A percentile compares a stretch with the other conserved stretches of the same genome.
Evolutionary conservation across 2,329 filamentous ascomycete genomes (phyloP).

Genomic region (Pseudogymnoascus pannorum): DNA sequence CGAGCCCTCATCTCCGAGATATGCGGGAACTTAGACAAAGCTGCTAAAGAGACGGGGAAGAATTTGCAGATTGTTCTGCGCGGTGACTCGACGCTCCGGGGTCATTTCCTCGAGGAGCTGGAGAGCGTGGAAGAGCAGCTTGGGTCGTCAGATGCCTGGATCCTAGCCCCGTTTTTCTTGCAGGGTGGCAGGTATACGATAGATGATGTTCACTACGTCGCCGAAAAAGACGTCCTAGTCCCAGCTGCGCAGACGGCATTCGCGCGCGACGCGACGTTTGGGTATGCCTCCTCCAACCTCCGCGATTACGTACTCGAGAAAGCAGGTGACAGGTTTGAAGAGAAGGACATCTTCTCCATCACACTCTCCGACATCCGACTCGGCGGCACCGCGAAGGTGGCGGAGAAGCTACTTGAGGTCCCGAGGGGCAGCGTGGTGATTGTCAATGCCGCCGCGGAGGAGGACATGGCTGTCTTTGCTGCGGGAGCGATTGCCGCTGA

Average conservation of each 20-base stretch:
- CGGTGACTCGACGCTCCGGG: constrained; percentile 49
- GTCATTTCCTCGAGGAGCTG: constrained; percentile 49
- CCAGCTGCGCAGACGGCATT: constrained; percentile 49
- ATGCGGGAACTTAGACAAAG: constrained; percentile 40
- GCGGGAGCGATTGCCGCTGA: constrained; percentile 34
- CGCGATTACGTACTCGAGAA: constrained; percentile 49
- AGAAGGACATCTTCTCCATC: constrained; percentile 37
- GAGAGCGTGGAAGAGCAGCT: constrained; percentile 44
- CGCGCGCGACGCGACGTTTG: constrained; percentile 50
- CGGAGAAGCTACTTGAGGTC: constrained; percentile 33
- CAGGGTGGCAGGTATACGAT: constrained; percentile 53
- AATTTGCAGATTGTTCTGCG: constrained; percentile 49
- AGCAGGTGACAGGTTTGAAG: constrained; percentile 32
- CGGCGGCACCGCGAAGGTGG: constrained; percentile 38
- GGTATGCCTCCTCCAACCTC: constrained; percentile 47
- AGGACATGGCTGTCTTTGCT: constrained; percentile 49
- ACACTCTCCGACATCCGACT: constrained; percentile 40
- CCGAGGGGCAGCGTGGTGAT: constrained; percentile 38
- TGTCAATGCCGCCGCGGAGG: constrained; percentile 45
- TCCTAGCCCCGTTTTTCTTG: constrained; percentile 51
- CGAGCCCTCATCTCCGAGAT: constrained; percentile 42
- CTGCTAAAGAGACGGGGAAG: constrained; percentile 33
- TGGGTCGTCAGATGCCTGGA: constrained; percentile 43
- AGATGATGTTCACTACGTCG: constrained; percentile 50
- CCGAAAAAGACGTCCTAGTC: constrained; percentile 41